These are phyloP conservation scores for Pulveroboletus sp. DNA, from an alignment of 768 basidiomycete species.

Conservation along the genomic window DNA sequence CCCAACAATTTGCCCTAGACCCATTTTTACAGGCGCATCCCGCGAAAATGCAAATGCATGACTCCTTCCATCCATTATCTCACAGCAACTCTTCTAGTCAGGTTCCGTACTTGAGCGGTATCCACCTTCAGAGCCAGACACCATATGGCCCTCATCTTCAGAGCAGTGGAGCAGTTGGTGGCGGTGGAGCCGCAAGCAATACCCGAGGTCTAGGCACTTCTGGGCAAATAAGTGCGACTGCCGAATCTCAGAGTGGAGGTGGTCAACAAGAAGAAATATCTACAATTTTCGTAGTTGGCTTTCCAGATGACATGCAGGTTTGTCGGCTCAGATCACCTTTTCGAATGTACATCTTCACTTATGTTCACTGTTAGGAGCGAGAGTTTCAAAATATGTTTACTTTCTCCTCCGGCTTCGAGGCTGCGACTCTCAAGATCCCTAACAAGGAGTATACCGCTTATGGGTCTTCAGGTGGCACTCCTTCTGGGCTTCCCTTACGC, in stretches of 20 bases:
- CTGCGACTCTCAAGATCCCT: conserved; percentile 95
- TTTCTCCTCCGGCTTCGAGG: conserved; percentile 93
- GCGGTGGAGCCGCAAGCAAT: conserved; percentile 10
- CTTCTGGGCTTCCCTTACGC: conserved; percentile 33
- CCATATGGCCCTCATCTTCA: conserved; percentile 69
- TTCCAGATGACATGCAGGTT: conserved; percentile 98
- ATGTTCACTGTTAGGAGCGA: conserved; percentile 63
- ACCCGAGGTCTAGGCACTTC: conserved; percentile 27
- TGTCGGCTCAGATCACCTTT: conserved; percentile 27
- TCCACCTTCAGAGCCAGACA: conserved; percentile 65
- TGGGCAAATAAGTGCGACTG: conserved; percentile 24
- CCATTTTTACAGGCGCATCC: conserved; percentile 32
- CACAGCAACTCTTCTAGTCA: conserved; percentile 31
- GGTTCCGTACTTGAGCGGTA: conserved; percentile 34
- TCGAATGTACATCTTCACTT: conserved; percentile 10
- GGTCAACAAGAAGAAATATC: conserved; percentile 79
- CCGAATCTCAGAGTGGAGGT: conserved; percentile 21
- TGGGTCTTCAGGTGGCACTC: conserved; percentile 39
- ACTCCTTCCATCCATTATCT: conserved; percentile 31
- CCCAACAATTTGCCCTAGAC: conserved; percentile 31
- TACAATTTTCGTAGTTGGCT: conserved; percentile 97
- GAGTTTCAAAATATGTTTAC: conserved; percentile 99
- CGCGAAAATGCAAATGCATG: conserved; percentile 29
- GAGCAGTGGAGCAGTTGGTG: conserved; percentile 34
- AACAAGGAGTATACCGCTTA: conserved; percentile 85